phyloP scores from a whole-genome alignment of 345 rosid genomes.

The Brassica carinata region DNA sequence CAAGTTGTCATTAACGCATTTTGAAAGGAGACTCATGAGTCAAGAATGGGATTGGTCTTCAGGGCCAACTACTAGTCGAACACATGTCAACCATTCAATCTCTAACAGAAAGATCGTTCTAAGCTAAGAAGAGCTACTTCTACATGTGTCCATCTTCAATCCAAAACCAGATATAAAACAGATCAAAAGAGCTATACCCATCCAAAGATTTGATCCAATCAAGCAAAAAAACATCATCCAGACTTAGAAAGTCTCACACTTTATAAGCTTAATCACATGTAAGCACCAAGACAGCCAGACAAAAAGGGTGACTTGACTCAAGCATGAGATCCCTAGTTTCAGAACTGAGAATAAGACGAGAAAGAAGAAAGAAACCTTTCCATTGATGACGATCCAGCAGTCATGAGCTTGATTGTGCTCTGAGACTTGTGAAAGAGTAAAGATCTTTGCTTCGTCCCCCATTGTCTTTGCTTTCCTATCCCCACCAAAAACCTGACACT shows the following conservation, averaged over 20 bases:
- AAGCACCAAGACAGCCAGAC: neutral
- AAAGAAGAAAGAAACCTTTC: conserved; percentile 47
- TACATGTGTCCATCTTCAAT: conserved; percentile 10
- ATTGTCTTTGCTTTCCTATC: conserved; percentile 31
- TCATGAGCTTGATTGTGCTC: conserved; percentile 56
- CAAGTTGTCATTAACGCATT: neutral
- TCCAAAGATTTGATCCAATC: conserved; percentile 16
- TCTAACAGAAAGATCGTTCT: neutral
- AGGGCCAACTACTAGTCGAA: neutral
- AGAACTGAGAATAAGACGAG: conserved; percentile 10
- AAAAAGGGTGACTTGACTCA: neutral
- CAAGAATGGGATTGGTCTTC: neutral
- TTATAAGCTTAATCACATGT: conserved; percentile 5
- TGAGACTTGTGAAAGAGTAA: conserved; percentile 69
- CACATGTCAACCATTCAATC: conserved; percentile 18
- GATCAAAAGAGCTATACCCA: conserved; percentile 9
- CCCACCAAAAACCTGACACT: conserved; percentile 38
- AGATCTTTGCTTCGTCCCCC: conserved; percentile 57
- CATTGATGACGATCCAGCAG: conserved; percentile 72
- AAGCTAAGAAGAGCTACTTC: neutral
- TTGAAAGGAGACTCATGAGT: neutral
- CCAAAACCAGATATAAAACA: neutral
- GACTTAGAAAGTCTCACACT: neutral
- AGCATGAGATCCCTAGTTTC: conserved; percentile 23
- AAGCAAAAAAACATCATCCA: neutral